A percentile compares a stretch with the other conserved stretches of the same genome.
Conservation (phyloP, 2,329 filamentous ascomycete species). For the Trichoderma polysporum region DNA sequence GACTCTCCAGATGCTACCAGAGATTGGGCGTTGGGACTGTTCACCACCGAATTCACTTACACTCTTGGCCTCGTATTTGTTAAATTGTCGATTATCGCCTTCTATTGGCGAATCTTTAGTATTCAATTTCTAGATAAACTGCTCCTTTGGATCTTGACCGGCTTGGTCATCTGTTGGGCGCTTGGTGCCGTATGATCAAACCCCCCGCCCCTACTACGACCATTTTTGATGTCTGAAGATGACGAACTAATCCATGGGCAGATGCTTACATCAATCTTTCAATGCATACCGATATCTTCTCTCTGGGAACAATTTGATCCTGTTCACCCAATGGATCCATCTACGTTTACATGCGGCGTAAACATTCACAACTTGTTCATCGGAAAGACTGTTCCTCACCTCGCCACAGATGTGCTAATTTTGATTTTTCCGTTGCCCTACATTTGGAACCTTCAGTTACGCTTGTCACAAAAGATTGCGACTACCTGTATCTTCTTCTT, state of each 20-base stretch:
- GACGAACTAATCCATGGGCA: not conserved
- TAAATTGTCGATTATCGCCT: constrained; percentile 23
- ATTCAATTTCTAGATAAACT: constrained; percentile 2
- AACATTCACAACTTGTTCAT: constrained; percentile 26
- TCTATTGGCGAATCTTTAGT: constrained; percentile 27
- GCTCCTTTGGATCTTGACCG: constrained; percentile 4
- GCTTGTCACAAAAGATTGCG: constrained; percentile 26
- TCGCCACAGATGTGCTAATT: constrained; percentile 29
- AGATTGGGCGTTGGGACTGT: constrained; percentile 23
- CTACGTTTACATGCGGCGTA: constrained; percentile 21
- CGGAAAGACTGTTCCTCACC: constrained; percentile 29
- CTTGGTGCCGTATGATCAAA: constrained; percentile 7
- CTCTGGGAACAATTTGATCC: constrained; percentile 25
- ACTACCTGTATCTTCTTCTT: constrained; percentile 27
- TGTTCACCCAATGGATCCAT: constrained; percentile 11
- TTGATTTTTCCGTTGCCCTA: constrained; percentile 29
- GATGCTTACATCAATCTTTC: constrained; percentile 20
- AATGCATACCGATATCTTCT: constrained; percentile 24
- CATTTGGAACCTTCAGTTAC: constrained; percentile 28
- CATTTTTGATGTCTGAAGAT: too few species aligned
- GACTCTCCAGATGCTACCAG: constrained; percentile 12
- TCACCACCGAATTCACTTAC: constrained; percentile 23
- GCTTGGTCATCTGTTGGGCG: constrained; percentile 11
- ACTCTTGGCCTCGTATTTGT: constrained; percentile 17
- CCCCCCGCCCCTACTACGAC: too few species aligned